Base-by-base conservation (phyloP, 805 yeast species). In the Wickerhamomyces canadensis region DNA sequence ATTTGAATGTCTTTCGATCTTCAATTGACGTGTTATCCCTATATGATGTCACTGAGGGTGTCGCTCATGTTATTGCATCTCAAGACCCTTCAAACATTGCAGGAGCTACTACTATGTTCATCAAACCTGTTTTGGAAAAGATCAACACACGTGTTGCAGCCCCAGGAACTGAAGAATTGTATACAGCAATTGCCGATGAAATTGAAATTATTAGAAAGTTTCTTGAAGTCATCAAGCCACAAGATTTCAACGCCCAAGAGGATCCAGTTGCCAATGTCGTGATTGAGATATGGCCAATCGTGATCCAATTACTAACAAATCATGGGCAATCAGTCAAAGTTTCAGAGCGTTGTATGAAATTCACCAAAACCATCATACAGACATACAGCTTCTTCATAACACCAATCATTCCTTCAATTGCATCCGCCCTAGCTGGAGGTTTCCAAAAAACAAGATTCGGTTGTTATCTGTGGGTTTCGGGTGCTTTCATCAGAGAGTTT, bases 401-500 rank as follows among this genome's bases (percentile, higher is more conserved):
- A 17, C 80, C 84, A 3, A 66, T 84, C 18, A 63, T 89, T 15
- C 73, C 78, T 4, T 68, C 74, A 12, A 72, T 87, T 27, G 86
- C 87, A 1, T 78, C 72, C 37, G 61, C 80, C 34, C 68, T 88
- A 38, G 80, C 76, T 16, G 68, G 70, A 27, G 93, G 94, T 1
- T 89, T 87, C 62, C 70, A 77, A 31, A 62, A 63, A 19, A 81
- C 82, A 16, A 74, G 78, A 25, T 75, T 65, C 51, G 97, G 96
- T 4, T 85, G 95, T 56, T 88, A 82, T 54, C 62, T 89, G 38
- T 89, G 95, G 93, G 91, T 85, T 12, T 80, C 95, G 3, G 97
- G 96, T 8, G 70, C 83, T 9, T 64, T 88, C 19, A 76, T 84
- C 36, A 76, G 84, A 39, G 91, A 85, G 42, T 89, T 70, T 58